Conservation (phyloP, 176 grass and related monocot genomes). For the Oryza officinalis region DNA sequence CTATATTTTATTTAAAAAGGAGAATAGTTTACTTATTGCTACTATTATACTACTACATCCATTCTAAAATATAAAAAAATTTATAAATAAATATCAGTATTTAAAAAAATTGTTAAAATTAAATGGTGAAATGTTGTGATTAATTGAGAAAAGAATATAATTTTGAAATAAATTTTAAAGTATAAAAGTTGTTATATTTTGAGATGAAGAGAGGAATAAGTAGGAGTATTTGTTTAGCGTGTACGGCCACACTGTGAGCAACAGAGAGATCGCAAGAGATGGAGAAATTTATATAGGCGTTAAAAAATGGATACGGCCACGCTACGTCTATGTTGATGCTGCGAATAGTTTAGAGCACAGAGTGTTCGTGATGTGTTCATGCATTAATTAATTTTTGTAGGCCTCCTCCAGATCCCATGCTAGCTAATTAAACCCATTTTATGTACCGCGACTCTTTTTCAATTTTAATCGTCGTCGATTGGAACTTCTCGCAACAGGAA, state of each 20-base stretch:
- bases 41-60: no score
- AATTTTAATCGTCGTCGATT: background rate
- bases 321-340: background rate
- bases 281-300: background rate
- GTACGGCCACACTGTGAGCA: conserved; percentile 26
- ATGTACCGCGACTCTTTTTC: background rate
- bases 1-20: no score
- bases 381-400: background rate
- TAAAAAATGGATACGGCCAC: background rate
- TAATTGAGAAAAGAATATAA: no score
- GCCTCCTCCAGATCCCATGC: background rate
- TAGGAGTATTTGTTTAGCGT: background rate
- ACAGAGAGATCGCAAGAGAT: background rate
- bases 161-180: no score
- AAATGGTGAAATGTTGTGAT: no score
- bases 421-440: background rate
- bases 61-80: no score
- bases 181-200: no score
- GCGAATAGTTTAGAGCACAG: background rate
- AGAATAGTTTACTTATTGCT: no score
- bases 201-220: no score
- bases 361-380: background rate
- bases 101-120: no score
- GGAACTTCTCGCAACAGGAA: background rate
- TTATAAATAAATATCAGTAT: no score